Evolutionary conservation across 257 asterid genomes (phyloP).

Genomic region (Plantago major): DNA sequence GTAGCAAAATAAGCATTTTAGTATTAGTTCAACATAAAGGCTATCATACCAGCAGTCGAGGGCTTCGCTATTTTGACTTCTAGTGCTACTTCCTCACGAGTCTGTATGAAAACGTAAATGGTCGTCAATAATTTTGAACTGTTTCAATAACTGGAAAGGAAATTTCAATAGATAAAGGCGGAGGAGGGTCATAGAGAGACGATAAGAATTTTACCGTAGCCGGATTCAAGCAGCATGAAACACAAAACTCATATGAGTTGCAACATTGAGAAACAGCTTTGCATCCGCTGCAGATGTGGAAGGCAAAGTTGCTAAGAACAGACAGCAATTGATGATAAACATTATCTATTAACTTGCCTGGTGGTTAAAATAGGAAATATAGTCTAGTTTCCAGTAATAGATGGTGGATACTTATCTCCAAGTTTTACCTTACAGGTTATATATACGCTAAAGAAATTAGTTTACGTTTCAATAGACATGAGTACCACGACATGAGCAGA

Average conservation of each 20-base stretch:
- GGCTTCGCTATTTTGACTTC: constrained; percentile 77
- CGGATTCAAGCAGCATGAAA: constrained; percentile 94
- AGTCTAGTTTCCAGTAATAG: constrained; percentile 14
- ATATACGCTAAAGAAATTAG: background rate
- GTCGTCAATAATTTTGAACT: constrained; percentile 14
- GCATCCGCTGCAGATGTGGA: constrained; percentile 63
- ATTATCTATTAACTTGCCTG: background rate
- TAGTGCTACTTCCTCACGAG: constrained; percentile 39
- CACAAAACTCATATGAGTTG: constrained; percentile 86
- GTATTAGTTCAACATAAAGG: constrained; percentile 7
- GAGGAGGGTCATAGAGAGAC: background rate
- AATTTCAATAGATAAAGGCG: background rate
- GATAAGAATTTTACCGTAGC: constrained; percentile 41
- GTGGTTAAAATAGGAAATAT: constrained; percentile 2
- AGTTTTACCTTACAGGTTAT: constrained; percentile 1
- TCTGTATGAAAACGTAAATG: constrained; percentile 40
- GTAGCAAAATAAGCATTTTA: constrained; percentile 14
- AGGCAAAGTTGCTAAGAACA: constrained; percentile 1
- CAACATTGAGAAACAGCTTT: constrained; percentile 74
- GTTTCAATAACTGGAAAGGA: background rate
- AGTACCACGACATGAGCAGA: no score
- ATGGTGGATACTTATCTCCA: constrained; percentile 9
- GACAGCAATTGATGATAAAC: background rate
- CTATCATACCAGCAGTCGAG: constrained; percentile 56
- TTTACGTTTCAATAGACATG: background rate